Conservation (phyloP, 2,329 filamentous ascomycete species). For the Neurospora sp. region DNA sequence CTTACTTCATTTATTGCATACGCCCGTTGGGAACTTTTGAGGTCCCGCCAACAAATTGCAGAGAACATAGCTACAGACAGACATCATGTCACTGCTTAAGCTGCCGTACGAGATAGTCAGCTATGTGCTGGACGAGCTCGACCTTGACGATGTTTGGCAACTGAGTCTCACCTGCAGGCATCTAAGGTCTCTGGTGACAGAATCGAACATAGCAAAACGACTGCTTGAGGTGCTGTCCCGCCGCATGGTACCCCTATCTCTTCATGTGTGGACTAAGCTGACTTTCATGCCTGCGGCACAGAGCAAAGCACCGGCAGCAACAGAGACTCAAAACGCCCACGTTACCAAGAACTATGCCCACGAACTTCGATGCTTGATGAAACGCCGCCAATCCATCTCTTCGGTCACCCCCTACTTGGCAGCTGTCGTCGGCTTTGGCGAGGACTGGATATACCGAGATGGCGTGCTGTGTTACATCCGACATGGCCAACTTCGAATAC, state of each 20-base stretch:
- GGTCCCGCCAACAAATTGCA: not conserved
- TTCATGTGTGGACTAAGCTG: slow-evolving; percentile 14
- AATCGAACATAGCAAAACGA: slow-evolving; percentile 47
- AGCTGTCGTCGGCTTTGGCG: slow-evolving; percentile 48
- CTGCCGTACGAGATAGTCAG: slow-evolving; percentile 58
- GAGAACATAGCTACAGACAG: not conserved
- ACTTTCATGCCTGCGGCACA: slow-evolving; percentile 19
- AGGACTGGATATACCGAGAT: slow-evolving; percentile 51
- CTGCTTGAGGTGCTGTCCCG: slow-evolving; percentile 40
- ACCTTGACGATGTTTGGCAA: slow-evolving; percentile 48
- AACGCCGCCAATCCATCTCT: slow-evolving; percentile 50
- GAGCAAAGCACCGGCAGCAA: slow-evolving; percentile 23
- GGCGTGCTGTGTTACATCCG: slow-evolving; percentile 57
- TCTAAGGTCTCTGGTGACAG: slow-evolving; percentile 40
- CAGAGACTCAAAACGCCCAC: slow-evolving; percentile 24
- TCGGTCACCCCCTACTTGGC: slow-evolving; percentile 53
- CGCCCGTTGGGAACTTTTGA: not conserved
- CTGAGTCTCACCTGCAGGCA: slow-evolving; percentile 43
- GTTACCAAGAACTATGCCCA: slow-evolving; percentile 31
- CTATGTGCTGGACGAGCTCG: slow-evolving; percentile 43
- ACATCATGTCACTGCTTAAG: slow-evolving; percentile 23
- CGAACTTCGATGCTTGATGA: slow-evolving; percentile 50
- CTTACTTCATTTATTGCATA: not conserved
- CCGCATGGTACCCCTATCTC: slow-evolving; percentile 10
- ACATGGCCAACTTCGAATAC: slow-evolving; percentile 41